phyloP scores from a whole-genome alignment of 208 protist species.

The Acanthamoeba castellanii region DNA sequence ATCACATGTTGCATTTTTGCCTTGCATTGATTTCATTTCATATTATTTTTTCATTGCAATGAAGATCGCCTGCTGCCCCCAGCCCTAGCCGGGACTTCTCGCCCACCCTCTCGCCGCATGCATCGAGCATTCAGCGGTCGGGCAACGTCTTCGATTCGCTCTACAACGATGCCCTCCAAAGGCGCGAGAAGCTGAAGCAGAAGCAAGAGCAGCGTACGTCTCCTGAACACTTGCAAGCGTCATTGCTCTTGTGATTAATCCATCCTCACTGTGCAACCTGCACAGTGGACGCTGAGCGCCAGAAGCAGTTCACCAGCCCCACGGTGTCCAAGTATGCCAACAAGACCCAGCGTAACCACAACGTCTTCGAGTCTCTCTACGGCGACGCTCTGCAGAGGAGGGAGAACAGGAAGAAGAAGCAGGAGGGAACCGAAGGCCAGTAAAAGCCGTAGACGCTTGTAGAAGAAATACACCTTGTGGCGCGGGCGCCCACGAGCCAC shows the following conservation, averaged over 20 bases:
- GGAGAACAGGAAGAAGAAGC: conserved; percentile 54
- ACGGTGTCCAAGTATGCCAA: conserved; percentile 62
- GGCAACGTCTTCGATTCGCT: conserved; percentile 66
- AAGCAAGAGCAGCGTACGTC: conserved; percentile 30
- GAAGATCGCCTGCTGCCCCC: too few relatives aligned
- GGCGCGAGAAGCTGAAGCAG: conserved; percentile 21
- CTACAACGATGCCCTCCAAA: conserved; percentile 48
- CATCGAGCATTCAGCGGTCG: neutral
- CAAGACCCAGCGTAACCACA: conserved; percentile 51
- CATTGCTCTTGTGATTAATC: neutral
- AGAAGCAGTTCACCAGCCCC: conserved; percentile 47
- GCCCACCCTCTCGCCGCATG: conserved; percentile 9
- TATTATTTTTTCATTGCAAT: too few relatives aligned
- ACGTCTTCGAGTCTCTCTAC: conserved; percentile 57
- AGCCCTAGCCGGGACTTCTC: conserved; percentile 1
- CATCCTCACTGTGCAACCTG: neutral
- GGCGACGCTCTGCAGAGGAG: conserved; percentile 21
- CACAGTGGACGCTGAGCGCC: neutral
- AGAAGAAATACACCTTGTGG: too few relatives aligned
- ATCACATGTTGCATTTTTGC: too few relatives aligned
- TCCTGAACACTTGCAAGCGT: neutral
- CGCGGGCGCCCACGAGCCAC: neutral
- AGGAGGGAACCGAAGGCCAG: neutral
- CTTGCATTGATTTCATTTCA: neutral
- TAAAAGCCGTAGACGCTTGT: neutral